Evolutionary conservation across 495 filamentous ascomycete genomes (phyloP).

Genomic region (Neurospora sp.): DNA sequence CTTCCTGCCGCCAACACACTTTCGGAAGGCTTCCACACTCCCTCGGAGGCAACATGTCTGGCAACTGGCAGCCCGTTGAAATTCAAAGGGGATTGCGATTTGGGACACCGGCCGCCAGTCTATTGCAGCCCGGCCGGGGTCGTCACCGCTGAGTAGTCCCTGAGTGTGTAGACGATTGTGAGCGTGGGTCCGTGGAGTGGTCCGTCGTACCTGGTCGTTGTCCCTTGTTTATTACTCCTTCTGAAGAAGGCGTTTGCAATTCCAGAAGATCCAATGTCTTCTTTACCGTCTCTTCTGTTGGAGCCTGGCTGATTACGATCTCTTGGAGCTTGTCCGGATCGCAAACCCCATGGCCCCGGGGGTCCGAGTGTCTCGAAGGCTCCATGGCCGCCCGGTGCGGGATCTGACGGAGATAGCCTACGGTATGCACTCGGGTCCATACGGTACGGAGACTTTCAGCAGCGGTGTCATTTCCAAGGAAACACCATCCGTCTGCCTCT

Average conservation of each 20-base stretch:
- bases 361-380: not conserved
- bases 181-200: not conserved
- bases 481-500: not conserved
- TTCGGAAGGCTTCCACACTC: not conserved
- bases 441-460: not conserved
- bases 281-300: not conserved
- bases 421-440: not conserved
- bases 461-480: not conserved
- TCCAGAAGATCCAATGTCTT: not conserved
- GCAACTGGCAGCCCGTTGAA: not conserved
- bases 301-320: not conserved
- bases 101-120: not conserved
- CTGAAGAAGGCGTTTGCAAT: not conserved
- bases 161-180: not conserved
- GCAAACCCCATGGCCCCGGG: not conserved
- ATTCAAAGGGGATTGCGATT: not conserved
- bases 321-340: not conserved
- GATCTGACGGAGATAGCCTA: not conserved
- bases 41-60: not conserved
- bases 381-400: not conserved
- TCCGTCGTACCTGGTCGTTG: not conserved
- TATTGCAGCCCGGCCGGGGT: not conserved
- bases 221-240: not conserved
- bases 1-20: slow-evolving; percentile 25
- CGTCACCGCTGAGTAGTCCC: not conserved